Evolutionary conservation across 306 rosid species (phyloP).

Genomic region (Purshia tridentata): DNA sequence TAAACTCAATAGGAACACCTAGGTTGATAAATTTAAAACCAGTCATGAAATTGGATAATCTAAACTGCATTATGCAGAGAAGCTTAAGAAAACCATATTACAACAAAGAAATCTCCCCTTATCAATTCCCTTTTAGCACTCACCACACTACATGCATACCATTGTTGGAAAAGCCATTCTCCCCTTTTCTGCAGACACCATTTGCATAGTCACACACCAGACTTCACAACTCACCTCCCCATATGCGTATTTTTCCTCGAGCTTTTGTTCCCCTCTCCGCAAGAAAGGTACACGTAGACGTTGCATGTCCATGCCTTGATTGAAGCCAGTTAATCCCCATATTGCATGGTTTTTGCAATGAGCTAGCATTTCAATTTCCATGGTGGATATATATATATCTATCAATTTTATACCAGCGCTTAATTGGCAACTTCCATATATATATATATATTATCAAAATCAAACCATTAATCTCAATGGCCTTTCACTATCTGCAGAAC

Average conservation of each 20-base stretch:
- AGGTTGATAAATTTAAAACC: background rate
- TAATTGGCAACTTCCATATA: background rate
- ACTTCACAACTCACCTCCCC: constrained; percentile 1
- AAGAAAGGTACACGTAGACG: background rate
- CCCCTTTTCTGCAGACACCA: background rate
- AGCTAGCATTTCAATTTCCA: background rate
- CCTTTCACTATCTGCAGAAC: constrained; percentile 31
- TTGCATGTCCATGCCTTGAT: background rate
- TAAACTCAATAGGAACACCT: too few relatives aligned
- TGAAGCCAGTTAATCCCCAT: background rate
- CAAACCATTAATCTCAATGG: constrained; percentile 28
- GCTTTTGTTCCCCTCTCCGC: constrained; percentile 5
- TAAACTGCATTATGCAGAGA: background rate
- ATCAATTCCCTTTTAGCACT: background rate
- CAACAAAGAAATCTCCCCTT: background rate
- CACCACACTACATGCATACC: background rate
- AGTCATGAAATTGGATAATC: background rate
- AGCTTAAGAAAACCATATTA: constrained; percentile 5
- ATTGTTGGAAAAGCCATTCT: background rate
- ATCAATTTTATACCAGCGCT: background rate
- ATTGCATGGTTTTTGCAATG: background rate
- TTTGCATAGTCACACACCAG: background rate
- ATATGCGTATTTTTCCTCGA: background rate
- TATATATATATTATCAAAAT: background rate
- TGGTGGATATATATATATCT: background rate